Base-by-base conservation (phyloP, 2,329 filamentous ascomycete species). In the Xylaria digitata region DNA sequence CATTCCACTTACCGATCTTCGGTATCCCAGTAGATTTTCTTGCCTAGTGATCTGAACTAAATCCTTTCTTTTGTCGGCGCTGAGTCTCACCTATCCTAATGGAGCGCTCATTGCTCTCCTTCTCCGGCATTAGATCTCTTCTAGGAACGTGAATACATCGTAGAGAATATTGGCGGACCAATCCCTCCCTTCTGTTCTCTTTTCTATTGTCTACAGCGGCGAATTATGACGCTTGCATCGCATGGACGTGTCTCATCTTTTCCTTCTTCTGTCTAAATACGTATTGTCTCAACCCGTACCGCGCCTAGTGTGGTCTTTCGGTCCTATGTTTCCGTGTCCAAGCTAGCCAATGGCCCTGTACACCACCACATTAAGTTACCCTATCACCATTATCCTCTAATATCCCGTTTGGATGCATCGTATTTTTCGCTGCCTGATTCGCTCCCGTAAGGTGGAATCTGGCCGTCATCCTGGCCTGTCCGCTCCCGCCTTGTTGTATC, bases 361-460 rank as follows among this genome's bases (percentile, higher is more conserved):
- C 34, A 43, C 21, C 34, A 43, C 21, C 19, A 7, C 21, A 8
- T 50, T 11, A 8, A 1, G 30, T 15, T 42, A 6, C 34, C 53
- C 9, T 23, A 37, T 42, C 2, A 34, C 52, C 2, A 6, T 23
- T 6, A 7, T 30, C 57, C 34, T 53, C 43, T 56, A 54, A 53
- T n/a, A 13, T 19, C 17, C 50, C 6, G 21, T 21, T 68, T 70
- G 71, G 37, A 76, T 76, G 75, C 48, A 50, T 56, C 30, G 61
- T 34, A 45, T 54, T 45, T 59, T 69, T 63, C 67, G 56, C 26
- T 21, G 21, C 67, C 64, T 73, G 61, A 67, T 73, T 71, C 67
- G 71, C 58, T 68, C 46, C 34, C 54, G 50, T 30, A 55, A 49
- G 23, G 60, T 57, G 61, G 60, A 63, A 57, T 70, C 56, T 52